Evolutionary conservation across 1,284 basidiomycete species (phyloP), one percentile per base, ranked within the genome.

Genomic region (Malassezia arunalokei): DNA sequence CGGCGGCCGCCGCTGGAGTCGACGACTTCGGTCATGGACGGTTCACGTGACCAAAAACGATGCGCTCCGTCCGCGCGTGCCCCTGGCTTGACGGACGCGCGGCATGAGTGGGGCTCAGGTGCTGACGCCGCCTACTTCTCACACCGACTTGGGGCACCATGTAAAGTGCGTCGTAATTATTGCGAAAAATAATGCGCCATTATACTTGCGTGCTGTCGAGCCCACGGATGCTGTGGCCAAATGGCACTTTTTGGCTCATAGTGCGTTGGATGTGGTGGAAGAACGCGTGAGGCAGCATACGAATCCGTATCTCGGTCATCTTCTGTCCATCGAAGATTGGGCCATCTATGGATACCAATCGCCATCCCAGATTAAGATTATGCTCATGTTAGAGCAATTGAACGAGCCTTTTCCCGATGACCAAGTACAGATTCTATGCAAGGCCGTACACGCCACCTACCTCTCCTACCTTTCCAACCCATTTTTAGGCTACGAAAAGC

Each of bases 341-440:
- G 33, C 47, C 5, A 51, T 58, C 52, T 58, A 58, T 17, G 56
- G 56, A 11, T 58, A 42, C 40, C 47, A 54, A 33, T 35, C 52
- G 1, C 30, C 39, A 15, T 55, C 52, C n/a, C 41, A 47, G 14
- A 28, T 55, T 20, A 58, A 49, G 28, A 27, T 58, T n/a, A 24
- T 58, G n/a, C 24, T 58, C 5, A 49, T 58, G 47, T 44, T 58
- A 4, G 46, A 49, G 40, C 38, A 46, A 27, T 24, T 37, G 8
- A 46, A 43, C 1, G 44, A 46, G 14, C 32, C 27, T 2, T 29
- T 50, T n/a, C 17, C 27, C 8, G 56, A 58, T 31, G 30, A 14
- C 3, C 52, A 58, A 28, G 39, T 58, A 27, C 11, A 39, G 31
- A 39, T 47, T 3, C 3, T 58, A 8, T 48, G 42, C 17, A 31